Evolutionary conservation across 371 early-diverging fungal species (phyloP).

Genomic region (Modicella reniformis): DNA sequence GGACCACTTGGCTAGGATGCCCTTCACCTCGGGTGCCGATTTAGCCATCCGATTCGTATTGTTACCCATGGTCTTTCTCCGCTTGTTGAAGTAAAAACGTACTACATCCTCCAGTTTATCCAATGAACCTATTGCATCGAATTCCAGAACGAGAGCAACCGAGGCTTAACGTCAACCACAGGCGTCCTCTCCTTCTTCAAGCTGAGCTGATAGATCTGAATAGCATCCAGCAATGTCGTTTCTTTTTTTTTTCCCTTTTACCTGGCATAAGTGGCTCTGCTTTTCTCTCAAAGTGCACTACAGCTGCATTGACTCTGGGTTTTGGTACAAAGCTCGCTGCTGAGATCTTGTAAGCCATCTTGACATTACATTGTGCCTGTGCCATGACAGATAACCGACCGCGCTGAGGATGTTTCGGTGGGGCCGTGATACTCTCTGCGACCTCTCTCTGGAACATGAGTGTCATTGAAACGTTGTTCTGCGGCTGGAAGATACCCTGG

Average conservation of each 20-base stretch:
- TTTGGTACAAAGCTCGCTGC: conserved; percentile 75
- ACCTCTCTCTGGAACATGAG: conserved; percentile 92
- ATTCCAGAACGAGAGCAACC: not conserved
- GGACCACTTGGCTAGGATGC: conserved; percentile 39
- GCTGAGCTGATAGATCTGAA: not conserved
- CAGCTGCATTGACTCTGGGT: conserved; percentile 81
- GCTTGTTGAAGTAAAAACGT: conserved; percentile 75
- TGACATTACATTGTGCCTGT: conserved; percentile 76
- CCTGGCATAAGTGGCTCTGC: conserved; percentile 55
- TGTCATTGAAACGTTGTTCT: conserved; percentile 70
- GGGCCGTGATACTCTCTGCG: conserved; percentile 75
- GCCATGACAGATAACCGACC: conserved; percentile 81
- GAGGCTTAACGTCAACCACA: not conserved
- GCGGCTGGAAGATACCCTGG: conserved; percentile 70
- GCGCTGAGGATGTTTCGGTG: conserved; percentile 62
- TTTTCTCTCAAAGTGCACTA: conserved; percentile 73
- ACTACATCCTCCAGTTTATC: conserved; percentile 69
- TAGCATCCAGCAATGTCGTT: not conserved
- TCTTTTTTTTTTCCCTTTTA: conserved; percentile 10
- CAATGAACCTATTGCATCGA: conserved; percentile 49
- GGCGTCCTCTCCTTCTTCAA: too few species aligned
- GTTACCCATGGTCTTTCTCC: conserved; percentile 78
- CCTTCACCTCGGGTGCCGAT: conserved; percentile 21
- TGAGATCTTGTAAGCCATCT: conserved; percentile 71
- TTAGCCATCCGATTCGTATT: conserved; percentile 60